These are phyloP conservation scores for Kockovaella imperatae DNA, from an alignment of 768 basidiomycete genomes.

Conservation along the genomic window DNA sequence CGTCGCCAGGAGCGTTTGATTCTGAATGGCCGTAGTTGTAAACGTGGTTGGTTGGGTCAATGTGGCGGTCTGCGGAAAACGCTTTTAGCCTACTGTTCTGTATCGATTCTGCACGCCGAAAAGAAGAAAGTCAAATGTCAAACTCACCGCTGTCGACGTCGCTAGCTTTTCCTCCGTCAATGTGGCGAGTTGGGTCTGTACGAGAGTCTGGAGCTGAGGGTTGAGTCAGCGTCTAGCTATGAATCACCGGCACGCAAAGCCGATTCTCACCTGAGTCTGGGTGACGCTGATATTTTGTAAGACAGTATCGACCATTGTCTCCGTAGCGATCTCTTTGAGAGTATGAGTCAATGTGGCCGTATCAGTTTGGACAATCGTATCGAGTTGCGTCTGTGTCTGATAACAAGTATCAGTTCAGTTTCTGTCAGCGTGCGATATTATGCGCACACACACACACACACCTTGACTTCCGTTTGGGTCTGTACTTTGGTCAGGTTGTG, in stretches of 20 bases:
- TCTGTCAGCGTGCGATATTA: no score
- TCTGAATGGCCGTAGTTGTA: not conserved
- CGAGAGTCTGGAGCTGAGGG: not conserved
- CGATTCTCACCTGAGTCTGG: not conserved
- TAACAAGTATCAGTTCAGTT: not conserved
- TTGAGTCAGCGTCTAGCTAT: not conserved
- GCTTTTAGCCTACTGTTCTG: no score
- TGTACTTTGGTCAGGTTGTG: not conserved
- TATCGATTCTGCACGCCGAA: not conserved
- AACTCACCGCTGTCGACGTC: not conserved
- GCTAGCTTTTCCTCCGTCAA: not conserved
- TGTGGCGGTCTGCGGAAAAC: not conserved
- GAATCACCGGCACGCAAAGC: not conserved
- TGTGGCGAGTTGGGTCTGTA: not conserved
- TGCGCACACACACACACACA: not conserved
- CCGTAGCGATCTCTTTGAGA: not conserved
- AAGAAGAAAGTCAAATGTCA: not conserved
- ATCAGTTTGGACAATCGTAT: not conserved
- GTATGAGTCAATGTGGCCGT: not conserved
- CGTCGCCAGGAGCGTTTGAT: no score
- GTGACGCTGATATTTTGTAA: no score
- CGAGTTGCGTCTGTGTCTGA: not conserved
- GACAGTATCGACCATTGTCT: not conserved
- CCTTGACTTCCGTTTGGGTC: not conserved
- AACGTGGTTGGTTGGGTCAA: not conserved